Percentiles rank a stretch among this genome's conserved stretches.
These are phyloP conservation scores for Saxophila tyrrhenica DNA, from an alignment of 495 filamentous ascomycete genomes.

Conservation along the genomic window DNA sequence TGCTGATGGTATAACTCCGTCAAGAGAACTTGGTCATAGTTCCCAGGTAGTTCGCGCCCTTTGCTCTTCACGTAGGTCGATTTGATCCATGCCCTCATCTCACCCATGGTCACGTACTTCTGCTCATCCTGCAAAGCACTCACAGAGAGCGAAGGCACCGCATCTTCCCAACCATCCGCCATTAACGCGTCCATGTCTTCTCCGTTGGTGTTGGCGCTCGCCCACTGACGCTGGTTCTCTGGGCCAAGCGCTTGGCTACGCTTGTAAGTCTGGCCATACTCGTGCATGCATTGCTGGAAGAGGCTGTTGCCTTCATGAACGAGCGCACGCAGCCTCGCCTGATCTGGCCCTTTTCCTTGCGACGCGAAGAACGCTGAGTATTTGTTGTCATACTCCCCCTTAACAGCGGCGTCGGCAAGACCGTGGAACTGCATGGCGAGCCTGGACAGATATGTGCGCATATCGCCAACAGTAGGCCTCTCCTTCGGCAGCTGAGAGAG, in stretches of 20 bases:
- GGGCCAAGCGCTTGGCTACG: not conserved
- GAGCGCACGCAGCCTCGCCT: slow-evolving; percentile 46
- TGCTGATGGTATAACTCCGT: slow-evolving; percentile 19
- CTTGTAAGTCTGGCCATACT: slow-evolving; percentile 33
- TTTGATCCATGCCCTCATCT: not conserved
- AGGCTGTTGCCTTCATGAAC: slow-evolving; percentile 44
- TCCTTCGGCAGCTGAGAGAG: not conserved
- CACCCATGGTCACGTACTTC: not conserved
- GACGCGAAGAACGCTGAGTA: slow-evolving; percentile 42
- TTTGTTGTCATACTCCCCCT: slow-evolving; percentile 40
- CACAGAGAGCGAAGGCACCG: not conserved
- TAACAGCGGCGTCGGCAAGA: slow-evolving; percentile 39
- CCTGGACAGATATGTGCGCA: slow-evolving; percentile 9
- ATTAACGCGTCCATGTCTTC: not conserved
- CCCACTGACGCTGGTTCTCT: not conserved
- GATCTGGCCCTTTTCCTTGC: slow-evolving; percentile 19
- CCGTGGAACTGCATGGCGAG: slow-evolving; percentile 9
- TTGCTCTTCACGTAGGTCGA: slow-evolving; percentile 21
- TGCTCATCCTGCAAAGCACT: not conserved
- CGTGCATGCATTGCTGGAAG: slow-evolving; percentile 41
- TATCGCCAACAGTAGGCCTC: slow-evolving; percentile 4
- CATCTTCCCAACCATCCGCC: not conserved
- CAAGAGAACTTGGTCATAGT: slow-evolving; percentile 42
- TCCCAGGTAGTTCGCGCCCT: slow-evolving; percentile 41
- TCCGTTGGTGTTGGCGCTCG: not conserved